Base-by-base conservation (phyloP, 2,329 filamentous ascomycete genomes). In the Biscogniauxia marginata region DNA sequence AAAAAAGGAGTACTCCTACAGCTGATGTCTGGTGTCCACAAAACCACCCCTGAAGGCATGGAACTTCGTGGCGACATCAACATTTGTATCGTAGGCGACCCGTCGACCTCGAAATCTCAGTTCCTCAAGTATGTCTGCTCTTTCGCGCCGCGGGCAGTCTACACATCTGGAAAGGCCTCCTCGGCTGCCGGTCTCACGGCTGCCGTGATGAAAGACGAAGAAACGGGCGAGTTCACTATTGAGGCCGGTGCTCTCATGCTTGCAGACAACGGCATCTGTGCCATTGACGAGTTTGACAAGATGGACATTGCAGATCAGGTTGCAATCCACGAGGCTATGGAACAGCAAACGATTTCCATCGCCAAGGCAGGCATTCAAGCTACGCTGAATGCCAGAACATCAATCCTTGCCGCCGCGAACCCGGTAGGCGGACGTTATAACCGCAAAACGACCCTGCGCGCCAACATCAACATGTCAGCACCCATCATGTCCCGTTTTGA, bases 401-500 rank as follows among this genome's bases (percentile, higher is more conserved):
- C 89, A 48, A 98, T 99, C 67, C 87, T 99, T 16, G 95, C 95
- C 0, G 95, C 95, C 6, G 95, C 95, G 24, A 99, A 99, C 73
- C 95, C 95, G 0, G 91, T 99, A 4, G 91, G 91, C 23, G 95
- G 95, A 11, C 86, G 95, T n/a, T 96, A 99, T 76, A 96, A 99
- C 77, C 90, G 93, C 67, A 99, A 98, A 79, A 88, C 90, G 0
- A 96, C 95, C 0, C 83, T 99, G 6, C 85, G 95, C 51, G 86
- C 91, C 61, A 99, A 99, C 74, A 93, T 99, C 76, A 98, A 98
- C 77, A 97, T 99, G 90, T 93, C 89, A 22, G 95, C 95, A 1
- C 95, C 95, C 56, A 99, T 99, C 78, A 99, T 99, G 95, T 96
- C 91, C 52, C 90, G 95, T 80, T 99, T 99, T 75, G 95, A 99